Base-by-base conservation (phyloP, 768 basidiomycete species). In the Naganishia onofrii region DNA sequence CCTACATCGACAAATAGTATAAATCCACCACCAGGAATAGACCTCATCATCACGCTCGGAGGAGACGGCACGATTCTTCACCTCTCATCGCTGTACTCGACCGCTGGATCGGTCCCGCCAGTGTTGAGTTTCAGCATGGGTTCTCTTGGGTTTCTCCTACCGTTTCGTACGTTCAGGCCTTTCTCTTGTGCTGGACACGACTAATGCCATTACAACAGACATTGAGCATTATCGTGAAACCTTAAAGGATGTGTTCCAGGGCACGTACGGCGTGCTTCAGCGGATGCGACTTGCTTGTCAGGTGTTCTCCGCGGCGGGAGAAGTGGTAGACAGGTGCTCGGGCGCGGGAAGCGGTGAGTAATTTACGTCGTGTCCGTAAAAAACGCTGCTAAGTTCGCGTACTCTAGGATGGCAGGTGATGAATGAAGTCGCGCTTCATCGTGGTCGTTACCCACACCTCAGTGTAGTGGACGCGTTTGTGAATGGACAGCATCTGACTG, bases 51-150 rank as follows among this genome's bases (percentile, higher is more conserved):
- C 31, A 95, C 94, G 0, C 82, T 97, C 0, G 94, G 94, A 54
- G 94, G 94, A 38, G 94, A 97, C 77, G 94, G 94, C 10, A 96
- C 94, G 6, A 93, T 96, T 58, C 85, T 97, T 0, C 93, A 94
- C 77, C 91, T 92, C 0, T 93, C 93, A 0, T 92, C 92, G 8
- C 82, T 97, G 10, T 97, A 97, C 80, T 90, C 88, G 74, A 84
- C n/a, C 3, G 60, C 87, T 3, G 92, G 90, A n/a, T 90, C 90
- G 26, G 93, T 96, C 9, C 94, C 94, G 5, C 94, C 94, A 0
- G 93, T 91, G 0, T 82, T 94, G 26, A 92, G 91, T 75, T 92
- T 94, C 81, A 91, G 89, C 0, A 89, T 93, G 90, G 94, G 94
- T 9, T 93, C 91, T 10, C 84, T 97, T 0, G 94, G 94, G 3